Conservation (phyloP, 225 moss, liverwort and hornwort genomes). For the Bryoerythrophyllum caledonicum region DNA sequence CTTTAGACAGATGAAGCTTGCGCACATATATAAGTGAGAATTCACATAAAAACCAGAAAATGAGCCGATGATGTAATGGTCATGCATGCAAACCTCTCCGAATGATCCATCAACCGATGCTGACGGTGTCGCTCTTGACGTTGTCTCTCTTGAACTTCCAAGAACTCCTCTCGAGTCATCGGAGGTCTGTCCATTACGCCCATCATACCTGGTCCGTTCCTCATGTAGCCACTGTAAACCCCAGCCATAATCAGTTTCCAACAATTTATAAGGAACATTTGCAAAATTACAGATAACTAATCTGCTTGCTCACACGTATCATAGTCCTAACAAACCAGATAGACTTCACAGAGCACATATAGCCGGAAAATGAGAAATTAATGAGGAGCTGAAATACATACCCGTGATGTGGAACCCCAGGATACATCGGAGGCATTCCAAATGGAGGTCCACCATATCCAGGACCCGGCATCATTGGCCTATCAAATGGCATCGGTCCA, state of each 20-base stretch:
- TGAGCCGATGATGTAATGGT: neutral
- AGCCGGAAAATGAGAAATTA: neutral
- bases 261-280: neutral
- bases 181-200: conserved; percentile 83
- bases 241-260: conserved; percentile 18
- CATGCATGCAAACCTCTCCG: conserved; percentile 67
- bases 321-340: conserved; percentile 2
- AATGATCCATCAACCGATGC: conserved; percentile 74
- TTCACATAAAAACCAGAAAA: neutral
- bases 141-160: conserved; percentile 91
- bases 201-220: conserved; percentile 75
- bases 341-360: neutral
- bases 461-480: conserved; percentile 81
- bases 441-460: conserved; percentile 80
- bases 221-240: conserved; percentile 70
- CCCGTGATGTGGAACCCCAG: conserved; percentile 81
- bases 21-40: neutral
- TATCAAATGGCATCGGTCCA: conserved; percentile 73
- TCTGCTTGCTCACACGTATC: neutral
- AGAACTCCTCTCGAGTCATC: conserved; percentile 87
- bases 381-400: conserved; percentile 33
- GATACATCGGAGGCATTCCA: conserved; percentile 82
- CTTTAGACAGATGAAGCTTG: neutral
- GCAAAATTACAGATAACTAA: neutral
- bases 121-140: conserved; percentile 81